phyloP scores from a whole-genome alignment of 306 rosid species.

The Mimosa bimucronata region DNA sequence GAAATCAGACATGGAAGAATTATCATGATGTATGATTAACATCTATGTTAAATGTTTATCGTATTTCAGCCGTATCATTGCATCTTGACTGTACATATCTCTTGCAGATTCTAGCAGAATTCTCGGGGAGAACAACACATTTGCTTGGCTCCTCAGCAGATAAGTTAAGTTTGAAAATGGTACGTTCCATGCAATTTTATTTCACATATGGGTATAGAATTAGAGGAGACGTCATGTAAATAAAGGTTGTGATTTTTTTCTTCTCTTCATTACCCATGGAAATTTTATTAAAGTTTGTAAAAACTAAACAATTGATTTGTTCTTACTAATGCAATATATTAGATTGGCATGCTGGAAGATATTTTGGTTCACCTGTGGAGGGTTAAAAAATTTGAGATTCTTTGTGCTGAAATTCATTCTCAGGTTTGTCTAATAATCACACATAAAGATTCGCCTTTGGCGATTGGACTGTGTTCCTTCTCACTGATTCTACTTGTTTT shows the following conservation, averaged over 20 bases:
- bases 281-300: slow-evolving; percentile 24
- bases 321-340: slow-evolving; percentile 30
- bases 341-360: slow-evolving; percentile 79
- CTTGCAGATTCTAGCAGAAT: slow-evolving; percentile 64
- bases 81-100: slow-evolving; percentile 29
- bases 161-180: slow-evolving; percentile 60
- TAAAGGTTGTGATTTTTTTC: slow-evolving; percentile 17
- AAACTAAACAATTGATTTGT: neutral
- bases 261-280: slow-evolving; percentile 10
- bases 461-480: neutral
- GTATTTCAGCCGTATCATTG: slow-evolving; percentile 32
- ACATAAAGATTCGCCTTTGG: slow-evolving; percentile 14
- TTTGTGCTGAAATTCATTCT: slow-evolving; percentile 68
- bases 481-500: slow-evolving; percentile 45
- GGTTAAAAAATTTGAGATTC: slow-evolving; percentile 59
- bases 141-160: slow-evolving; percentile 63
- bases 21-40: slow-evolving; percentile 68
- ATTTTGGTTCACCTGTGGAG: slow-evolving; percentile 57
- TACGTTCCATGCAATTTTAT: slow-evolving; percentile 36
- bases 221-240: slow-evolving; percentile 20
- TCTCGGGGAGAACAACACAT: slow-evolving; percentile 53
- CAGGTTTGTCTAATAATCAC: slow-evolving; percentile 64
- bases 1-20: slow-evolving; percentile 45
- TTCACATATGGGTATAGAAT: slow-evolving; percentile 26
- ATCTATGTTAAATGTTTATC: slow-evolving; percentile 25